phyloP scores from a whole-genome alignment of 139 green algal species.

The Coelastrella sp. region DNA sequence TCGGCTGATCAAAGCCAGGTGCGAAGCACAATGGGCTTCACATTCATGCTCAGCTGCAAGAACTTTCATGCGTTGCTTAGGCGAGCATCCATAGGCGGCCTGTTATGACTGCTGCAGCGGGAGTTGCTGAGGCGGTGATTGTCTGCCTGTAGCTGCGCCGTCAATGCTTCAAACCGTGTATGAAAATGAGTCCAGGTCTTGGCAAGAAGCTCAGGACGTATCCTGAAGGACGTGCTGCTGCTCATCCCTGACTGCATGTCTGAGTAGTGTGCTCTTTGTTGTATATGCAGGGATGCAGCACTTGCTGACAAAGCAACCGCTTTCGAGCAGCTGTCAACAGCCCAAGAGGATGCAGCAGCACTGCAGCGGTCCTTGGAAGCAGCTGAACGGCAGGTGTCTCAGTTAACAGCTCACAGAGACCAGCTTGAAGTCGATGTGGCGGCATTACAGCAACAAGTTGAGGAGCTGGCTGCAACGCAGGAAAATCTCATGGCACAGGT shows the following conservation, averaged over 20 bases:
- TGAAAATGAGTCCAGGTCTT: too few species aligned
- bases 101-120: too few species aligned
- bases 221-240: too few species aligned
- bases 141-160: too few species aligned
- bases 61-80: too few species aligned
- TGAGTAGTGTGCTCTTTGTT: neutral
- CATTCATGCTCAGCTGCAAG: neutral
- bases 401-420: neutral
- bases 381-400: constrained; percentile 8
- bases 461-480: constrained; percentile 4
- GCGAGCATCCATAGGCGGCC: too few species aligned
- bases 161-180: too few species aligned
- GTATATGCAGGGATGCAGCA: neutral
- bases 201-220: too few species aligned
- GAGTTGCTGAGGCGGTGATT: too few species aligned
- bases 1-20: constrained; percentile 41
- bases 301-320: neutral
- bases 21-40: neutral
- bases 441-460: neutral
- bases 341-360: neutral
- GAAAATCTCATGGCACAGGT: neutral
- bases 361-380: neutral
- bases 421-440: constrained; percentile 13
- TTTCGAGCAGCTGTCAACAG: neutral
- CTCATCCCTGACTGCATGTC: neutral